These are phyloP conservation scores for Protomyces macrosporus DNA, from an alignment of 1,139 yeast species.

Conservation along the genomic window DNA sequence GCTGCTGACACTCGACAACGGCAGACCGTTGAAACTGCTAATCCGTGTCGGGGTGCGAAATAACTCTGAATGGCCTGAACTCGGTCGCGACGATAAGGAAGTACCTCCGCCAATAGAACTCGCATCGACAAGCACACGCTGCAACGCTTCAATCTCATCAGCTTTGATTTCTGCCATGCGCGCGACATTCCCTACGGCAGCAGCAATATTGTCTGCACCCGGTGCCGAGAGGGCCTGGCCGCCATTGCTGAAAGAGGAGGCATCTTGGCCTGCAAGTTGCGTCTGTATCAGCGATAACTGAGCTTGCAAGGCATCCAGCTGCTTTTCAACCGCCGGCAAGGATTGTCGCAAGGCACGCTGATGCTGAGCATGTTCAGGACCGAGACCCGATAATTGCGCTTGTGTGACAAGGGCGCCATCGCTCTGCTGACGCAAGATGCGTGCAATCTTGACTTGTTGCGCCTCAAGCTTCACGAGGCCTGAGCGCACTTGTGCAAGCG, in stretches of 20 bases:
- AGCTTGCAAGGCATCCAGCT: conserved; percentile 12
- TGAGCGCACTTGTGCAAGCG: neutral
- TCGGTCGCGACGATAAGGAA: neutral
- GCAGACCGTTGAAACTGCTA: neutral
- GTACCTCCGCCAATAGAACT: neutral
- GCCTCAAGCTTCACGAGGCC: conserved; percentile 24
- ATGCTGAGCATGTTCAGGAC: conserved; percentile 27
- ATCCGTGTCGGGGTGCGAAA: neutral
- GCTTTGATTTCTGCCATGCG: neutral
- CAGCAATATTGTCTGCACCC: neutral
- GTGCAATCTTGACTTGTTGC: conserved; percentile 18
- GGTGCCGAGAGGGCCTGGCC: neutral
- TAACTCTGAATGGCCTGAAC: neutral
- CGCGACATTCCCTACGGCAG: neutral
- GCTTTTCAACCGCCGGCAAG: conserved; percentile 15
- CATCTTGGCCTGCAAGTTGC: neutral
- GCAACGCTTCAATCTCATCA: neutral
- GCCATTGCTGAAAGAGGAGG: neutral
- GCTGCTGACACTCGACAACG: neutral
- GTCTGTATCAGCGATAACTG: conserved; percentile 23
- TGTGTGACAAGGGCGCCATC: conserved; percentile 11
- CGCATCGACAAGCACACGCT: neutral
- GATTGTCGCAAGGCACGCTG: conserved; percentile 19
- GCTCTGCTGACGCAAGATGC: conserved; percentile 26
- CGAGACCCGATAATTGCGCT: conserved; percentile 15